phyloP scores from a whole-genome alignment of 2,329 filamentous ascomycete species.

The Cercospora zeina region DNA sequence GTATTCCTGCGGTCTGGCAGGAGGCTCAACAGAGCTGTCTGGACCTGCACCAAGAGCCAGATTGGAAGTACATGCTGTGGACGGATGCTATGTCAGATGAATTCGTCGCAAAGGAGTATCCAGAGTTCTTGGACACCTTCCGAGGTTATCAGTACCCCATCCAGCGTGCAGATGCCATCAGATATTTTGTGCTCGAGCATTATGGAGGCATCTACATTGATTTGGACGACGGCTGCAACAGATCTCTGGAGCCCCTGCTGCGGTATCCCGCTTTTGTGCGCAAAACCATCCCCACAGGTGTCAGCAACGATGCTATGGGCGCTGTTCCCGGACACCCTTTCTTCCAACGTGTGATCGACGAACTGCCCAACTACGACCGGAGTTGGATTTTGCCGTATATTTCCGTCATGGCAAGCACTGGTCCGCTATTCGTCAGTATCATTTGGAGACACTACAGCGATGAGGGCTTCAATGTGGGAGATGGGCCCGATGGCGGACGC shows the following conservation, averaged over 20 bases:
- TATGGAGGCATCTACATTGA: conserved; percentile 82
- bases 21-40: conserved; percentile 66
- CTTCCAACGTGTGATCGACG: conserved; percentile 68
- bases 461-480: conserved; percentile 47
- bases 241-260: conserved; percentile 64
- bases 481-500: conserved; percentile 49
- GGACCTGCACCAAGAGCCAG: conserved; percentile 56
- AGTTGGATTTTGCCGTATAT: conserved; percentile 72
- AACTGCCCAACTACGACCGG: conserved; percentile 66
- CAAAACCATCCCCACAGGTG: conserved; percentile 72
- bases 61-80: conserved; percentile 81
- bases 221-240: conserved; percentile 69
- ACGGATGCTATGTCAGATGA: conserved; percentile 68
- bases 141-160: conserved; percentile 73
- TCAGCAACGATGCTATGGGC: conserved; percentile 80
- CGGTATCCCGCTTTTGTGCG: conserved; percentile 69
- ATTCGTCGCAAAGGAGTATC: conserved; percentile 72
- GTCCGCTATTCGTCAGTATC: conserved; percentile 72
- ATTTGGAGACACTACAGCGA: conserved; percentile 73
- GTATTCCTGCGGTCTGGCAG: conserved; percentile 66
- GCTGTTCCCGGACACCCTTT: conserved; percentile 71
- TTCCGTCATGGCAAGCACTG: conserved; percentile 77
- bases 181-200: conserved; percentile 75
- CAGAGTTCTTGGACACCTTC: conserved; percentile 69
- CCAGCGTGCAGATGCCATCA: conserved; percentile 72